Percentiles rank a stretch among this genome's conserved stretches.
Conservation (phyloP, 2,329 filamentous ascomycete genomes). For the Diplodia scrobiculata region DNA sequence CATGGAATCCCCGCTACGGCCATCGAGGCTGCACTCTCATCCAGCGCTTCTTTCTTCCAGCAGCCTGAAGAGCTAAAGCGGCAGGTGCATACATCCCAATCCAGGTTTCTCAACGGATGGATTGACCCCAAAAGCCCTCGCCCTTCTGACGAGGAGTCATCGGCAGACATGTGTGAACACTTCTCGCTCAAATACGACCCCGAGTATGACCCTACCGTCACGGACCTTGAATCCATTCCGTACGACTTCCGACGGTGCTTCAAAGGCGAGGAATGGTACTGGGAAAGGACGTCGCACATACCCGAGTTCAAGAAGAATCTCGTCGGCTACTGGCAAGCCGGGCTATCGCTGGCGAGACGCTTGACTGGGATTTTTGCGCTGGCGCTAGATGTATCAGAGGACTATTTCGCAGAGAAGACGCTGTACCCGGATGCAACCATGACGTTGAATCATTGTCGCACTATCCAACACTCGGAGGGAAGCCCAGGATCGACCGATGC, state of each 20-base stretch:
- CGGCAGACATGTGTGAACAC: conserved; percentile 39
- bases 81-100: conserved; percentile 44
- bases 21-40: conserved; percentile 36
- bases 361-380: conserved; percentile 59
- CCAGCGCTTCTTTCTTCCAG: conserved; percentile 42
- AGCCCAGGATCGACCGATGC: conserved; percentile 38
- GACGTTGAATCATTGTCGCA: conserved; percentile 36
- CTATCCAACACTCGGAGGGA: conserved; percentile 8
- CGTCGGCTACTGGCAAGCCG: conserved; percentile 53
- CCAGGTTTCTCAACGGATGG: conserved; percentile 47
- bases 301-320: conserved; percentile 54
- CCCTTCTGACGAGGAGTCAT: conserved; percentile 38
- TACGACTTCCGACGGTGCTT: conserved; percentile 32
- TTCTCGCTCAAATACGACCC: conserved; percentile 56
- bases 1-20: conserved; percentile 47
- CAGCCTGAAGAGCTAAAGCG: conserved; percentile 43
- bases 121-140: conserved; percentile 47
- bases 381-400: conserved; percentile 56
- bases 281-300: conserved; percentile 54
- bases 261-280: conserved; percentile 55
- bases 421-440: conserved; percentile 52
- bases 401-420: conserved; percentile 59
- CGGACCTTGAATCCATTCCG: conserved; percentile 46
- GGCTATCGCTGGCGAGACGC: conserved; percentile 55
- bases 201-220: conserved; percentile 44